These are phyloP conservation scores for Psidium guajava DNA, from an alignment of 345 rosid genomes.

Conservation along the genomic window DNA sequence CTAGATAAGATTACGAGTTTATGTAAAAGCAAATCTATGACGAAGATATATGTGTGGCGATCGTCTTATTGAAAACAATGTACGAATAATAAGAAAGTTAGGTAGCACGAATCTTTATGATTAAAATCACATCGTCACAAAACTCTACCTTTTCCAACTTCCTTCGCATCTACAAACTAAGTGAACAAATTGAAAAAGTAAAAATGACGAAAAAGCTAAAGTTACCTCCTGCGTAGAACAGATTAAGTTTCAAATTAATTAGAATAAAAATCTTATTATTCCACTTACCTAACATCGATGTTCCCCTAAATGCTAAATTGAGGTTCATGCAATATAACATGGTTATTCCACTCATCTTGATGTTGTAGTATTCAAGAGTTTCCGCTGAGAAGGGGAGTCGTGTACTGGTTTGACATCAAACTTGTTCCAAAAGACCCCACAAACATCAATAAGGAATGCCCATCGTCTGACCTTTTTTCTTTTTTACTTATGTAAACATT, in stretches of 20 bases:
- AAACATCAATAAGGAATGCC: neutral
- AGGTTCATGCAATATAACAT: neutral
- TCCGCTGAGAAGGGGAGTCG: neutral
- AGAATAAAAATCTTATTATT: neutral
- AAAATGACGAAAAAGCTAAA: too few species aligned
- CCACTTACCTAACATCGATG: neutral
- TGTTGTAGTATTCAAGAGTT: neutral
- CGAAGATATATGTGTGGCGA: neutral
- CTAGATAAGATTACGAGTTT: neutral
- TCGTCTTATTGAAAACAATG: neutral
- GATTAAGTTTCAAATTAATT: neutral
- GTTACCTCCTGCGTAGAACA: too few species aligned
- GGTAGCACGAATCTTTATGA: neutral
- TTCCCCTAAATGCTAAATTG: neutral
- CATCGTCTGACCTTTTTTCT: neutral
- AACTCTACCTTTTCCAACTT: too few species aligned
- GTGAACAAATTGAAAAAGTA: too few species aligned
- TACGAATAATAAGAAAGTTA: neutral
- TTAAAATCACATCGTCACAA: too few species aligned
- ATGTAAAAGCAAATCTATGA: neutral
- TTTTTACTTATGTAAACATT: neutral
- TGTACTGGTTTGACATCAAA: neutral
- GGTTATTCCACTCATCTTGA: neutral
- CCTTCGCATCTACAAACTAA: too few species aligned
- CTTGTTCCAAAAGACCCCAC: neutral